These are phyloP conservation scores for Neurospora tetraspora DNA, from an alignment of 495 filamentous ascomycete species.

Conservation along the genomic window DNA sequence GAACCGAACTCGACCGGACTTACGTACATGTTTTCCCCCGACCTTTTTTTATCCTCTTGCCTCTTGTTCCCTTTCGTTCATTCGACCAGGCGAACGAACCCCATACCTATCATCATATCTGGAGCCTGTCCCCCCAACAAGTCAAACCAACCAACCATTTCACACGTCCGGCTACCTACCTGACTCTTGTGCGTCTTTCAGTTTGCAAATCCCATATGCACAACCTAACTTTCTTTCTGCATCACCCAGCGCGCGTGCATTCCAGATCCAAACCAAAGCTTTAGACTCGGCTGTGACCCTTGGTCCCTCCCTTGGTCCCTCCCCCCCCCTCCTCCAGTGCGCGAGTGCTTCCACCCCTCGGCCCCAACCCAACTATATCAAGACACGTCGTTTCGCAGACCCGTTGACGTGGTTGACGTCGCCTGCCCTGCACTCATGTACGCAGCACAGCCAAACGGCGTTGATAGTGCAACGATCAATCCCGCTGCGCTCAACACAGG, in stretches of 20 bases:
- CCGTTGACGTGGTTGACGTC: conserved; percentile 31
- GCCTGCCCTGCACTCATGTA: conserved; percentile 39
- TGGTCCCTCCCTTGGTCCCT: not conserved
- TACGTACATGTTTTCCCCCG: not conserved
- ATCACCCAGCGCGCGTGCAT: conserved; percentile 35
- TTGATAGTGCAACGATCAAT: conserved; percentile 48
- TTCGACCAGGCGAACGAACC: not conserved
- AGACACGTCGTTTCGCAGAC: conserved; percentile 46
- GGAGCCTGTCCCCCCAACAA: conserved; percentile 1
- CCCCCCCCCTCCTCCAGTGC: conserved; percentile 11
- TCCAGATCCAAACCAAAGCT: conserved; percentile 24
- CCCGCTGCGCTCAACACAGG: conserved; percentile 45
- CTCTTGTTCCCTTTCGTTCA: not conserved
- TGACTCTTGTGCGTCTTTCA: not conserved
- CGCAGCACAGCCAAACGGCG: conserved; percentile 45
- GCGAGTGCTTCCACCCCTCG: conserved; percentile 7
- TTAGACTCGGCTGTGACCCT: conserved; percentile 17
- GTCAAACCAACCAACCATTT: conserved; percentile 17
- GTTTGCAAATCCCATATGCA: conserved; percentile 18
- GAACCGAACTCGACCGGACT: not conserved
- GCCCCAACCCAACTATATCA: conserved; percentile 43
- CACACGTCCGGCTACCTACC: not conserved
- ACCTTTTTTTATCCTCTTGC: not conserved
- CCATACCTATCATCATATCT: not conserved
- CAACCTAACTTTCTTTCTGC: conserved; percentile 19